A percentile compares a stretch with the other conserved stretches of the same genome.
These are phyloP conservation scores for Haplosporangium gracile DNA, from an alignment of 192 early-diverging fungal genomes.

Conservation along the genomic window DNA sequence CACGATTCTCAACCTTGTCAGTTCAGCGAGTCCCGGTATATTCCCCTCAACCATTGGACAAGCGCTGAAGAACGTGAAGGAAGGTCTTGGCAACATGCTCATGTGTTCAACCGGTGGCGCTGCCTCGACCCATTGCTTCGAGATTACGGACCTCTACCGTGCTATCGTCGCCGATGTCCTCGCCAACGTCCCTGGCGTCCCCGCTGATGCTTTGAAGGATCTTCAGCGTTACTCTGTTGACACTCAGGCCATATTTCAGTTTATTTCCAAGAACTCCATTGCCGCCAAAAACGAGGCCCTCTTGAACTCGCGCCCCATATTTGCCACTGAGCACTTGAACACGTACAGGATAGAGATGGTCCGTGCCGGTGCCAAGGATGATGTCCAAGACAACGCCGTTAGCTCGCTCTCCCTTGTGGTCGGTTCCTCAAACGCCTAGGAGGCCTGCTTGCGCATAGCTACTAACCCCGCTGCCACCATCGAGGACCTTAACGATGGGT, in stretches of 20 bases:
- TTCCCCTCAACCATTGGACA: background rate
- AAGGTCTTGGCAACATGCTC: background rate
- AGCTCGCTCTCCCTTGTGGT: background rate
- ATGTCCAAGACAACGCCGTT: constrained; percentile 6
- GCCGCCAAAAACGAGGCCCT: constrained; percentile 28
- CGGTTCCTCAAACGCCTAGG: constrained; percentile 26
- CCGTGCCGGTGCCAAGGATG: background rate
- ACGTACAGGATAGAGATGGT: constrained; percentile 20
- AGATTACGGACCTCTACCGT: constrained; percentile 32
- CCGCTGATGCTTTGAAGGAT: constrained; percentile 13
- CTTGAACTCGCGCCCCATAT: constrained; percentile 19
- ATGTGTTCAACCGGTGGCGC: background rate
- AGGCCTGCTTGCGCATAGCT: constrained; percentile 35
- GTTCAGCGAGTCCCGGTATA: background rate
- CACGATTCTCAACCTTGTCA: background rate
- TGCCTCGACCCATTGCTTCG: constrained; percentile 2
- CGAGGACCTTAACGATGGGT: constrained; percentile 31
- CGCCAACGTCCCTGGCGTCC: constrained; percentile 5
- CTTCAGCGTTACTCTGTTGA: constrained; percentile 19
- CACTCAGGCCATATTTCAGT: constrained; percentile 12
- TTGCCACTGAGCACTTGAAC: constrained; percentile 21
- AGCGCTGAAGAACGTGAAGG: background rate
- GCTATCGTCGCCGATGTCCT: constrained; percentile 7
- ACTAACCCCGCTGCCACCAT: constrained; percentile 15
- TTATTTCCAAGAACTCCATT: constrained; percentile 32